Conservation (phyloP, 2,329 filamentous ascomycete species). For the Arthrobotrys musiformis region DNA sequence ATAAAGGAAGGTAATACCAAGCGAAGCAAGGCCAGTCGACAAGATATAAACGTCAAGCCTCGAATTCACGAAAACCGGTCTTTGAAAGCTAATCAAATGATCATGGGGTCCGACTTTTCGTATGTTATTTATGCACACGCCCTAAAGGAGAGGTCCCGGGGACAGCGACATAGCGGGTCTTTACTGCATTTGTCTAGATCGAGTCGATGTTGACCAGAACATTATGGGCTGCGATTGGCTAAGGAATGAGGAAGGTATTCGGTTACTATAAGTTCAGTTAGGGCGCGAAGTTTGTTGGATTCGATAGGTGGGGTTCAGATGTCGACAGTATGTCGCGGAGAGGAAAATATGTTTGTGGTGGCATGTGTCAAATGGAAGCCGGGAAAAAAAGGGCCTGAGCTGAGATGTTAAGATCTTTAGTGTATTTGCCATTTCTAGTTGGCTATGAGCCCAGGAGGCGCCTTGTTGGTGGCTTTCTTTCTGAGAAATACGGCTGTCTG, state of each 20-base stretch:
- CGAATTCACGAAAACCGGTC: constrained; percentile 3
- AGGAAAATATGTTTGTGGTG: background rate
- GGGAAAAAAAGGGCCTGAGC: background rate
- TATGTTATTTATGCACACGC: too few species aligned
- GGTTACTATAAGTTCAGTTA: background rate
- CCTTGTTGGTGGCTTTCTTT: constrained; percentile 9
- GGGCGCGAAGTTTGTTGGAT: background rate
- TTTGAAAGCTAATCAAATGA: constrained; percentile 11
- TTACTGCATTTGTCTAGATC: constrained; percentile 43
- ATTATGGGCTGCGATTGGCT: constrained; percentile 34
- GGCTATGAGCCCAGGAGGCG: background rate
- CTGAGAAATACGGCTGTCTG: constrained; percentile 1
- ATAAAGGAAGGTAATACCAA: background rate
- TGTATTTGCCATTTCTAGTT: background rate
- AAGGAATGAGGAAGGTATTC: background rate
- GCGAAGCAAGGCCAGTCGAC: constrained; percentile 14
- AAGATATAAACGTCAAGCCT: constrained; percentile 10
- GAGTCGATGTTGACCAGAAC: background rate
- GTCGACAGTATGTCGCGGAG: constrained; percentile 29
- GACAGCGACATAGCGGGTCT: constrained; percentile 27
- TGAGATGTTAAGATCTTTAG: constrained; percentile 8
- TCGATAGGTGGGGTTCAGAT: background rate
- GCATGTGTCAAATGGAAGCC: constrained; percentile 43
- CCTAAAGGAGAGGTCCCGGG: constrained; percentile 49
- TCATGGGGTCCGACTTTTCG: constrained; percentile 32